These are phyloP conservation scores for Mycena latifolia DNA, from an alignment of 768 basidiomycete genomes.

Conservation along the genomic window DNA sequence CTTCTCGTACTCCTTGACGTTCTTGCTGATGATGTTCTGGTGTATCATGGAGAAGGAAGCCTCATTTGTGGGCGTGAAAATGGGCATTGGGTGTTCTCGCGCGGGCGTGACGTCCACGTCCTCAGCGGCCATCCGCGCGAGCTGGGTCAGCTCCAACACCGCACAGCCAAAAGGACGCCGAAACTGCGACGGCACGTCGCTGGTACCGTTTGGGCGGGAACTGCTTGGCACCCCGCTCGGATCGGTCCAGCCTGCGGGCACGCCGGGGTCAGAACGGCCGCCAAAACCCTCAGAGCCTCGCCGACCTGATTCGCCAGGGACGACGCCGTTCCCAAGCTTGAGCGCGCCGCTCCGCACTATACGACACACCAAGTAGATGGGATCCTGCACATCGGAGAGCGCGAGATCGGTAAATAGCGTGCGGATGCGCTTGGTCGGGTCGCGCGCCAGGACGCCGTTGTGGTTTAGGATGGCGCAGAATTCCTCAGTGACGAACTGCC, in stretches of 20 bases:
- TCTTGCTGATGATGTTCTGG: constrained; percentile 90
- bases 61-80: constrained; percentile 87
- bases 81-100: constrained; percentile 88
- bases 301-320: constrained; percentile 55
- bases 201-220: constrained; percentile 42
- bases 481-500: constrained; percentile 94
- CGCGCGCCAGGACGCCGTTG: constrained; percentile 88
- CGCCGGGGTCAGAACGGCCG: constrained; percentile 24
- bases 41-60: constrained; percentile 92
- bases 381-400: constrained; percentile 85
- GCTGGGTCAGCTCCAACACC: constrained; percentile 85
- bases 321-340: constrained; percentile 72
- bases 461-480: constrained; percentile 92
- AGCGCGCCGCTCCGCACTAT: constrained; percentile 91
- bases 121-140: constrained; percentile 76
- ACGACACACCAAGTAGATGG: constrained; percentile 90
- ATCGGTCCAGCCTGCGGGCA: constrained; percentile 18
- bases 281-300: constrained; percentile 65
- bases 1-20: constrained; percentile 85
- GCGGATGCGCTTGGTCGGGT: constrained; percentile 80
- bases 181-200: constrained; percentile 62
- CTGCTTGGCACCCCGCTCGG: constrained; percentile 29
- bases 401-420: constrained; percentile 94
- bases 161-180: constrained; percentile 97
- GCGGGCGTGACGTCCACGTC: constrained; percentile 71